phyloP scores from a whole-genome alignment of 2,329 filamentous ascomycete genomes.

The Epichloe gansuensis region DNA sequence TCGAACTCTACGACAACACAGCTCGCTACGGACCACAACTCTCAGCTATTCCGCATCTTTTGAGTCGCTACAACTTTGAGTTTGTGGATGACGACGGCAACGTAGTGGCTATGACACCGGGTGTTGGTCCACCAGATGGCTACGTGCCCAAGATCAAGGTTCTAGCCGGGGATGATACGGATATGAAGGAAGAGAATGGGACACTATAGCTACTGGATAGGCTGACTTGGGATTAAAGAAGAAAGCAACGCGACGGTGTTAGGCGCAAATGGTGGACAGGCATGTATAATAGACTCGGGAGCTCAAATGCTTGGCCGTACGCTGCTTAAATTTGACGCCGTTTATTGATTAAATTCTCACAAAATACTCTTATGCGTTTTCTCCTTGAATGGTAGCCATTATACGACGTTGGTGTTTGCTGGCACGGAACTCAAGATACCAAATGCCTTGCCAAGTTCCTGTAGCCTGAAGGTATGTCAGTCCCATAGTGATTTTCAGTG shows the following conservation, averaged over 20 bases:
- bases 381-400: slow-evolving; percentile 88
- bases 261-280: slow-evolving; percentile 16
- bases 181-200: slow-evolving; percentile 43
- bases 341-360: not conserved
- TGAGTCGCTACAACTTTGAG: slow-evolving; percentile 94
- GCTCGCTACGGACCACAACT: slow-evolving; percentile 90
- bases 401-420: slow-evolving; percentile 67
- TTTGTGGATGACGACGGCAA: slow-evolving; percentile 90
- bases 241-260: slow-evolving; percentile 21
- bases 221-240: slow-evolving; percentile 14
- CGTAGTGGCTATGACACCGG: slow-evolving; percentile 74
- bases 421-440: slow-evolving; percentile 82
- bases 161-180: slow-evolving; percentile 48
- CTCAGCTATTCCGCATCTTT: slow-evolving; percentile 86
- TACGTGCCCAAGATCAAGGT: slow-evolving; percentile 54
- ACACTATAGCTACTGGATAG: slow-evolving; percentile 15
- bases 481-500: not conserved
- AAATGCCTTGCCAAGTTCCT: slow-evolving; percentile 77
- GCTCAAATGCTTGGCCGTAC: not conserved
- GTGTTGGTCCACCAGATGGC: slow-evolving; percentile 45
- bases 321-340: not conserved
- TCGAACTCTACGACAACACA: slow-evolving; percentile 97
- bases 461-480: slow-evolving; percentile 31
- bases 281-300: slow-evolving; percentile 6
- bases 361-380: slow-evolving; percentile 38